Conservation (phyloP, 2,329 filamentous ascomycete genomes). For the Claviceps maximensis region DNA sequence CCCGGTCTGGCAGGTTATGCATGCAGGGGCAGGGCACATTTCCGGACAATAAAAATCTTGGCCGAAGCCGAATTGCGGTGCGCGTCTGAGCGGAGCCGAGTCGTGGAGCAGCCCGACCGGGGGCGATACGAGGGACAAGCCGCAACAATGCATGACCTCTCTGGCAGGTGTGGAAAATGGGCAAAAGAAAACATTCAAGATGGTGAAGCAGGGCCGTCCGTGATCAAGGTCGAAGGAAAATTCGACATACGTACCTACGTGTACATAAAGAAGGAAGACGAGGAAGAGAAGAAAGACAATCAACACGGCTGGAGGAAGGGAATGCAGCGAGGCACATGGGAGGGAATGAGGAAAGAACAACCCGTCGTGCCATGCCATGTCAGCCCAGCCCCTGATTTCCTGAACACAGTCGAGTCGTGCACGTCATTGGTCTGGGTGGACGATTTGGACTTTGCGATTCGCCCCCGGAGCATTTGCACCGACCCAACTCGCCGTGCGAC, state of each 20-base stretch:
- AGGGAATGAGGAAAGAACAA: not conserved
- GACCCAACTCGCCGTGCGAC: not conserved
- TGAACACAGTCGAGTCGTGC: too few relatives aligned
- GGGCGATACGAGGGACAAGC: not conserved
- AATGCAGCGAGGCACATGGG: not conserved
- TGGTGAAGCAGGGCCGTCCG: too few relatives aligned
- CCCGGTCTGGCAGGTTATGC: too few relatives aligned
- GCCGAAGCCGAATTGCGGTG: not conserved
- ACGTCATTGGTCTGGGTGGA: constrained; percentile 1
- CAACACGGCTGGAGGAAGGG: not conserved
- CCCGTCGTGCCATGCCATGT: not conserved
- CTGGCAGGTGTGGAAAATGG: too few relatives aligned
- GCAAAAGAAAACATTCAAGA: not conserved
- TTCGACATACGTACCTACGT: too few relatives aligned
- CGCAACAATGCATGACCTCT: not conserved
- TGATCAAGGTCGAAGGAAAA: too few relatives aligned
- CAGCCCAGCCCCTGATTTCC: not conserved
- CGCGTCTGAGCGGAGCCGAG: not conserved
- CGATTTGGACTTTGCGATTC: not conserved
- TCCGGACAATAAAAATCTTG: not conserved
- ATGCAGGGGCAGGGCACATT: not conserved
- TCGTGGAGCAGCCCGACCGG: not conserved
- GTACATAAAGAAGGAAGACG: not conserved
- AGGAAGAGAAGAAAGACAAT: not conserved
- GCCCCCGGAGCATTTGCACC: constrained; percentile 4